Conservation (phyloP, 768 basidiomycete genomes). For the Kwoniella dendrophila region DNA sequence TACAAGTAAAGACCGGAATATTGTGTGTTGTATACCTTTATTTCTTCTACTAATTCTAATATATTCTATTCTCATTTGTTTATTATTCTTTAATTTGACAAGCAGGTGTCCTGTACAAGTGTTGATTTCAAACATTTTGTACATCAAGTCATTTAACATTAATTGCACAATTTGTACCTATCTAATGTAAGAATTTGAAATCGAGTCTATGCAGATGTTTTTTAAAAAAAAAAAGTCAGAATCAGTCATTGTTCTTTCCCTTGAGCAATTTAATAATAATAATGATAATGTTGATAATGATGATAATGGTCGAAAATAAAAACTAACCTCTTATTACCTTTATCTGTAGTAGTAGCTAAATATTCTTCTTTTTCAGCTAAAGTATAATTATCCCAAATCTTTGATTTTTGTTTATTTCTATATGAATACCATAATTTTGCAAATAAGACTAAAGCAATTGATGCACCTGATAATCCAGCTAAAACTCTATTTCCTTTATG, state of each 20-base stretch:
- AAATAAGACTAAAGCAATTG: slow-evolving; percentile 62
- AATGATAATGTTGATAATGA: neutral
- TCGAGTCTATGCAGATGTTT: slow-evolving; percentile 10
- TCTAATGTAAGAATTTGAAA: slow-evolving; percentile 22
- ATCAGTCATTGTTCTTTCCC: neutral
- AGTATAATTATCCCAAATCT: slow-evolving; percentile 62
- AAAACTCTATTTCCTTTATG: slow-evolving; percentile 65
- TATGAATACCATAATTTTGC: slow-evolving; percentile 65
- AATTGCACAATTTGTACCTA: neutral
- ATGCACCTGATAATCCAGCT: slow-evolving; percentile 63
- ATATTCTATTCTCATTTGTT: too few species aligned
- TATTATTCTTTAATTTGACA: too few species aligned
- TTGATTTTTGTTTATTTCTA: slow-evolving; percentile 61
- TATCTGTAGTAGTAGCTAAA: slow-evolving; percentile 65
- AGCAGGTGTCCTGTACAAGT: too few species aligned
- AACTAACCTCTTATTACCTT: slow-evolving; percentile 46
- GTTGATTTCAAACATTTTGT: too few species aligned
- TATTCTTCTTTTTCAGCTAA: slow-evolving; percentile 64
- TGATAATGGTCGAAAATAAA: neutral
- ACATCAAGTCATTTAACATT: too few species aligned
- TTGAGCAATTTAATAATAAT: neutral
- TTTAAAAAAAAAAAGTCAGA: neutral
- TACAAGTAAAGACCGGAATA: too few species aligned
- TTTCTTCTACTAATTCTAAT: too few species aligned
- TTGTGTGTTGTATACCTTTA: too few species aligned